Evolutionary conservation across 331 rosid species (phyloP).

Genomic region (Spiraea crenata): DNA sequence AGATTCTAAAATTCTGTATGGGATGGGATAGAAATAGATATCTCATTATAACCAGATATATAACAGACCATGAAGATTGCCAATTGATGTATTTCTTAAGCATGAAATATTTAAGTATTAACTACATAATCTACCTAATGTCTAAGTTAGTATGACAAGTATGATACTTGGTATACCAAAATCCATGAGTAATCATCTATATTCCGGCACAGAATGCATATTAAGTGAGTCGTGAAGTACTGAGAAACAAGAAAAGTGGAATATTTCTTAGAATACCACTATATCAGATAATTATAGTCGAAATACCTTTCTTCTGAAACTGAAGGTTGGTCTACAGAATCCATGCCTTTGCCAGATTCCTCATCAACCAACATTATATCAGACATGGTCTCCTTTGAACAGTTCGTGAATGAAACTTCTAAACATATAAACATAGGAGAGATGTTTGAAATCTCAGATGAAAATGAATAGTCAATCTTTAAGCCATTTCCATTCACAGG

Average conservation of each 20-base stretch:
- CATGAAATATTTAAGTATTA: no score
- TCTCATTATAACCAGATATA: no score
- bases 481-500: constrained; percentile 87
- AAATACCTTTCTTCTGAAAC: constrained; percentile 56
- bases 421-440: constrained; percentile 78
- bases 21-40: no score
- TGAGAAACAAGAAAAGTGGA: no score
- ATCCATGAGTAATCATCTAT: no score
- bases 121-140: no score
- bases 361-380: constrained; percentile 63
- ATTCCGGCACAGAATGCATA: no score
- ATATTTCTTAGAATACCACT: neutral
- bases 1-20: neutral
- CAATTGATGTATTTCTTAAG: no score
- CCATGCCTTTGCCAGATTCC: constrained; percentile 50
- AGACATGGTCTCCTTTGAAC: constrained; percentile 66
- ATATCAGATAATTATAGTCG: constrained; percentile 12
- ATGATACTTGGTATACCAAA: no score
- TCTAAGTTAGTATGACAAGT: no score
- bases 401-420: constrained; percentile 69
- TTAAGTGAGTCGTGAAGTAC: no score
- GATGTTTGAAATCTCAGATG: constrained; percentile 61
- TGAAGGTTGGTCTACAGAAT: constrained; percentile 43
- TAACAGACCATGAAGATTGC: no score
- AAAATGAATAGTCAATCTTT: constrained; percentile 81